Conservation (phyloP, 1,139 yeast species). For the Lodderomyces elongisporus region DNA sequence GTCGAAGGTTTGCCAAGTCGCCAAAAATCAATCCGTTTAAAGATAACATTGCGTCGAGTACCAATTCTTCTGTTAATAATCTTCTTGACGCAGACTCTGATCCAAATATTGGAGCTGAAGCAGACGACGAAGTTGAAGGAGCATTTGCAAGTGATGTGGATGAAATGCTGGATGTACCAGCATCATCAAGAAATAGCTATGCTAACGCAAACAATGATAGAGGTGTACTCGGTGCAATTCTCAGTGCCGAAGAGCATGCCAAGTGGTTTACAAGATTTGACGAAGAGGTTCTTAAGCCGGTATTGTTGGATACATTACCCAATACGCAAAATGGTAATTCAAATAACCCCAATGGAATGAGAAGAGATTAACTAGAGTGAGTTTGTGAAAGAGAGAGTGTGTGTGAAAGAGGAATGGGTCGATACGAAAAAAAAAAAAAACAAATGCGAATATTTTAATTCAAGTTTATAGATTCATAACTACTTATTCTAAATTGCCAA, state of each 20-base stretch:
- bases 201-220: conserved; percentile 5
- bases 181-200: conserved; percentile 1
- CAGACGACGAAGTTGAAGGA: conserved; percentile 40
- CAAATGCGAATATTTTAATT: too few relatives aligned
- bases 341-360: conserved; percentile 6
- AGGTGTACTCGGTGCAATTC: conserved; percentile 33
- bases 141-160: conserved; percentile 37
- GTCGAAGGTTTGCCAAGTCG: conserved; percentile 26
- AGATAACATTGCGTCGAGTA: conserved; percentile 8
- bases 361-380: conserved; percentile 9
- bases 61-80: conserved; percentile 7
- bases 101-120: conserved; percentile 14
- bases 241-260: conserved; percentile 70
- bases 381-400: too few relatives aligned
- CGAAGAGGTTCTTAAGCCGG: conserved; percentile 94
- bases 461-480: neutral
- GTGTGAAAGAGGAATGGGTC: conserved; percentile 1
- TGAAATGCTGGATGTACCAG: conserved; percentile 17
- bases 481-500: neutral
- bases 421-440: too few relatives aligned
- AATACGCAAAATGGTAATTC: conserved; percentile 4
- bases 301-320: conserved; percentile 61
- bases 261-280: conserved; percentile 93
- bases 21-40: conserved; percentile 8
- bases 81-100: conserved; percentile 7